phyloP scores from a whole-genome alignment of 1,284 basidiomycete genomes.

The Malassezia globosa region DNA sequence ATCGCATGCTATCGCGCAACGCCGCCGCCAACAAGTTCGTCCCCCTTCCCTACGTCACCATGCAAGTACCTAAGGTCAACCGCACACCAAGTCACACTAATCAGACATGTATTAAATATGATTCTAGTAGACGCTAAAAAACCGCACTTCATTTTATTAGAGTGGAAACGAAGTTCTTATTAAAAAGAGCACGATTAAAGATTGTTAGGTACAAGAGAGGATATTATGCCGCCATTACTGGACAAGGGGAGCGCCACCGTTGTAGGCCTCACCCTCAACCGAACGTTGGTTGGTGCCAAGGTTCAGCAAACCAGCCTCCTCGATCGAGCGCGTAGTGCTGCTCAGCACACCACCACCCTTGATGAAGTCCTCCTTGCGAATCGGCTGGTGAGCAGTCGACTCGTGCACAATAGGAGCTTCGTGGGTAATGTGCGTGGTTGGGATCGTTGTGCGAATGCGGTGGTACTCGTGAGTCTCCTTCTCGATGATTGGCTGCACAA shows the following conservation, averaged over 20 bases:
- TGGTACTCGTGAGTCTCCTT: constrained; percentile 46
- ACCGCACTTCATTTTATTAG: too few species aligned
- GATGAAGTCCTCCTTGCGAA: constrained; percentile 40
- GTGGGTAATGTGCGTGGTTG: constrained; percentile 36
- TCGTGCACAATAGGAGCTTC: constrained; percentile 46
- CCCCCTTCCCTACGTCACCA: too few species aligned
- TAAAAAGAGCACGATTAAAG: too few species aligned
- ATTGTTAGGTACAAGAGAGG: too few species aligned
- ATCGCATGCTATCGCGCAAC: too few species aligned
- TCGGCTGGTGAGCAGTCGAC: constrained; percentile 36
- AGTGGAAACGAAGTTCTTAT: too few species aligned
- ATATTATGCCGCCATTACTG: too few species aligned
- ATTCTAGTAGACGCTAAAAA: too few species aligned
- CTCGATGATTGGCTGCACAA: constrained; percentile 46
- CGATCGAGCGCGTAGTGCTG: constrained; percentile 21
- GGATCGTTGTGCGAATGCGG: constrained; percentile 42
- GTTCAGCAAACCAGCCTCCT: constrained; percentile 36
- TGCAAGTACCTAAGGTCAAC: too few species aligned
- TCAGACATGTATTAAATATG: too few species aligned
- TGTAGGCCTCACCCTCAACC: constrained; percentile 28
- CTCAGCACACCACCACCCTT: constrained; percentile 32
- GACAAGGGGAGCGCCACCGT: constrained; percentile 5
- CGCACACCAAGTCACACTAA: too few species aligned
- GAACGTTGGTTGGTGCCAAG: constrained; percentile 33
- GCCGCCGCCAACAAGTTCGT: too few species aligned